Conservation (phyloP, 768 basidiomycete genomes). For the Termitomyces eurrhizus region DNA sequence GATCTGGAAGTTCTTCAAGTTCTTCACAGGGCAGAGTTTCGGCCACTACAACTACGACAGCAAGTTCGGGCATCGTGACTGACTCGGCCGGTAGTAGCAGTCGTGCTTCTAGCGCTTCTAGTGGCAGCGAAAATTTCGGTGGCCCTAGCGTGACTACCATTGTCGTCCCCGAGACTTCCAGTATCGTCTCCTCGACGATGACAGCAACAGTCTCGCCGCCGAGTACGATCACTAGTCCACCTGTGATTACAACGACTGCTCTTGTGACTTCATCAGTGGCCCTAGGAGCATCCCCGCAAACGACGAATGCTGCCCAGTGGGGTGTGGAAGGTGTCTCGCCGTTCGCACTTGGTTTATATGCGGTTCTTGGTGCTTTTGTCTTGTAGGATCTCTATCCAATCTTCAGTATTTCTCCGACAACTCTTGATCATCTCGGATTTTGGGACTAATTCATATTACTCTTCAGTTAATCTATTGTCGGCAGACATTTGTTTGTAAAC, state of each 20-base stretch:
- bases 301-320: conserved; percentile 1
- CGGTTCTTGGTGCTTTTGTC: not conserved
- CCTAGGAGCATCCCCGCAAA: not conserved
- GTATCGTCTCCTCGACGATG: not conserved
- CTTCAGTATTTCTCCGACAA: not conserved
- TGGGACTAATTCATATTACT: not conserved
- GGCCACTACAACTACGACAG: not conserved
- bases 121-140: not conserved
- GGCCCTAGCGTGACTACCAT: not conserved
- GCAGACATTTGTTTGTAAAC: not conserved
- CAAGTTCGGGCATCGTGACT: not conserved
- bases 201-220: not conserved
- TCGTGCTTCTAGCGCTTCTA: not conserved
- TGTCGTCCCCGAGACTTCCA: not conserved
- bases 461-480: not conserved
- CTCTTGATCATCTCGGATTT: not conserved
- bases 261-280: not conserved
- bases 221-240: conserved; percentile 1
- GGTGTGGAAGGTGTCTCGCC: not conserved
- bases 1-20: conserved; percentile 2
- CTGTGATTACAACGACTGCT: not conserved
- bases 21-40: not conserved
- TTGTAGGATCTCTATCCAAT: not conserved
- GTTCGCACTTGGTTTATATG: not conserved
- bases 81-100: not conserved